A percentile compares a stretch with the other conserved stretches of the same genome.
These are phyloP conservation scores for Lophiostoma macrostomum DNA, from an alignment of 495 filamentous ascomycete genomes.

Conservation along the genomic window DNA sequence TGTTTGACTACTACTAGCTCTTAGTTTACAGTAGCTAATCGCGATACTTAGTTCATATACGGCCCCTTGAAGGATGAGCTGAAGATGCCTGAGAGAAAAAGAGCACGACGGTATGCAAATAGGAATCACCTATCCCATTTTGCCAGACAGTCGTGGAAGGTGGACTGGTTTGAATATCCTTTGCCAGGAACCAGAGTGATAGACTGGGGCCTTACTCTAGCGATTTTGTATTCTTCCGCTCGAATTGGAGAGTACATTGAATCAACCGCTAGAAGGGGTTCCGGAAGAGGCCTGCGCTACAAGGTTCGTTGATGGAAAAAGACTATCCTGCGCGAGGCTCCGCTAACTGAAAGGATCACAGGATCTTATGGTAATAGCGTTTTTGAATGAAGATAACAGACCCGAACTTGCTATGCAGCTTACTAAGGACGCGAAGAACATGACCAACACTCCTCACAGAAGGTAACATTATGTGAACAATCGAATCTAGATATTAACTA, in stretches of 20 bases:
- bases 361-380: constrained; percentile 11
- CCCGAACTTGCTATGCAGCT: constrained; percentile 12
- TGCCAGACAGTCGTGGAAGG: constrained; percentile 3
- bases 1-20: constrained; percentile 1
- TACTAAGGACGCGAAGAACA: constrained; percentile 13
- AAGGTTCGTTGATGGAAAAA: constrained; percentile 5
- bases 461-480: constrained; percentile 6
- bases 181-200: constrained; percentile 7
- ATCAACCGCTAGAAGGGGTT: constrained; percentile 6
- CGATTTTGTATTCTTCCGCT: constrained; percentile 8
- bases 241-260: constrained; percentile 15
- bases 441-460: constrained; percentile 13
- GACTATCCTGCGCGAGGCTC: neutral
- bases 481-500: neutral
- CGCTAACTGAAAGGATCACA: constrained; percentile 1
- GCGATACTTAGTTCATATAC: neutral
- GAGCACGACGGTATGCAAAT: neutral
- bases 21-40: constrained; percentile 1
- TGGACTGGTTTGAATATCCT: constrained; percentile 1
- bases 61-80: neutral
- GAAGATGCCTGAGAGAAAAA: neutral
- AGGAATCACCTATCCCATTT: too few species aligned
- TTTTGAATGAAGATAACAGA: constrained; percentile 11
- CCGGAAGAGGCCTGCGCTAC: constrained; percentile 9
- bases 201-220: constrained; percentile 4